These are phyloP conservation scores for Darksidea phi DNA, from an alignment of 495 filamentous ascomycete genomes.

Conservation along the genomic window DNA sequence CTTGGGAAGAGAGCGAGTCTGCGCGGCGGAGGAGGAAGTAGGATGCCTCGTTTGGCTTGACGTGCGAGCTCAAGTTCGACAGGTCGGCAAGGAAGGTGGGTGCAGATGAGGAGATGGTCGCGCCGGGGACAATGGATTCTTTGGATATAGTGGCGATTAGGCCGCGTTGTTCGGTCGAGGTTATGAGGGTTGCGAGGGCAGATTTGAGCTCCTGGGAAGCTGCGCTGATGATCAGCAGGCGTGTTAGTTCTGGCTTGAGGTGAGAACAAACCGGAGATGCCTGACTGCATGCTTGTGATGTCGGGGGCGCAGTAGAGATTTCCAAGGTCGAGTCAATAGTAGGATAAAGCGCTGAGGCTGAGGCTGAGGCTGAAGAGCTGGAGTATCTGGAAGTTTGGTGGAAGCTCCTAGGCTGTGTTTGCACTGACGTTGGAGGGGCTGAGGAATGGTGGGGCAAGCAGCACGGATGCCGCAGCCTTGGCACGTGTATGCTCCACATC, in stretches of 20 bases:
- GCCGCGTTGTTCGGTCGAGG: conserved; percentile 64
- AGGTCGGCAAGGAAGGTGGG: conserved; percentile 65
- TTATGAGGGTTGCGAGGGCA: conserved; percentile 73
- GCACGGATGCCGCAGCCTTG: conserved; percentile 2
- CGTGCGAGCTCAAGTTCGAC: conserved; percentile 55
- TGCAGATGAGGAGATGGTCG: conserved; percentile 57
- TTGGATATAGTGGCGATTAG: conserved; percentile 75
- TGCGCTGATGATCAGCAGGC: conserved; percentile 43
- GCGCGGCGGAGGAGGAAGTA: conserved; percentile 78
- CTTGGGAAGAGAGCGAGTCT: conserved; percentile 43
- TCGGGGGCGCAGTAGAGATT: not conserved
- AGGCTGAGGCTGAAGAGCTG: no score
- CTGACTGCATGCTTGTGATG: conserved; percentile 70
- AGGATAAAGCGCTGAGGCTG: no score
- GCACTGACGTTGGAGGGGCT: conserved; percentile 20
- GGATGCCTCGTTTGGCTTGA: conserved; percentile 71
- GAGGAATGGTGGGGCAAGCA: no score
- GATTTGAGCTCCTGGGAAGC: conserved; percentile 83
- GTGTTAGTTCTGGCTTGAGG: not conserved
- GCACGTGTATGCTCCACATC: no score
- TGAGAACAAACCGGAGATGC: conserved; percentile 66
- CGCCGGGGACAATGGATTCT: conserved; percentile 68
- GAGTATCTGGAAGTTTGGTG: not conserved
- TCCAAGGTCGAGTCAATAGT: not conserved
- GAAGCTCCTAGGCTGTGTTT: conserved; percentile 4